Percentiles rank a stretch among this genome's conserved stretches.
These are phyloP conservation scores for Fusarium domesticum DNA, from an alignment of 2,329 filamentous ascomycete genomes.

Conservation along the genomic window DNA sequence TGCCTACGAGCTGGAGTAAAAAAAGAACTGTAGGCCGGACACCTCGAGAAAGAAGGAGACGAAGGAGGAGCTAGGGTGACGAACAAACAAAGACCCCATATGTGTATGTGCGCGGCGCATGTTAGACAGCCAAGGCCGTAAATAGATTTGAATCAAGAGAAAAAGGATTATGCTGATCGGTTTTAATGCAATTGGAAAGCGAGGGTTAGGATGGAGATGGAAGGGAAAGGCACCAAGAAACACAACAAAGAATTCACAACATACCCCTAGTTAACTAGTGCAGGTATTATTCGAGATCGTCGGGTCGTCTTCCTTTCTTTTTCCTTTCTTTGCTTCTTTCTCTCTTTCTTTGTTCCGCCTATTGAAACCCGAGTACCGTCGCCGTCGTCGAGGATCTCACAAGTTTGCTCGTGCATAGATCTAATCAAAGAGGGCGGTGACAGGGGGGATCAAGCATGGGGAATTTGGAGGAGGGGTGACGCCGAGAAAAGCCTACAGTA, in stretches of 20 bases:
- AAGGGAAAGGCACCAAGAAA: slow-evolving; percentile 1
- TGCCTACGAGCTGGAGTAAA: too few species aligned
- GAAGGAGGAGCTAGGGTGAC: slow-evolving; percentile 12
- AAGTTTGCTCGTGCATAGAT: slow-evolving; percentile 28
- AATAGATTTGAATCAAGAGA: slow-evolving; percentile 24
- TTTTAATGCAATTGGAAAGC: too few species aligned
- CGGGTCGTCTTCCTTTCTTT: not conserved
- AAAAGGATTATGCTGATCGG: too few species aligned
- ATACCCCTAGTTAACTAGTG: too few species aligned
- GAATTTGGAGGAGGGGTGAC: slow-evolving; percentile 15
- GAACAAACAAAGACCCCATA: slow-evolving; percentile 9
- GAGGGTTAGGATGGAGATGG: not conserved
- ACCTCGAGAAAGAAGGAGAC: slow-evolving; percentile 12
- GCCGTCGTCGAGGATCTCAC: slow-evolving; percentile 19
- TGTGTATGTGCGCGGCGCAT: too few species aligned
- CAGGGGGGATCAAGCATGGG: slow-evolving; percentile 25
- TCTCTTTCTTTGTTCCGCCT: too few species aligned
- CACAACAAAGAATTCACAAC: not conserved
- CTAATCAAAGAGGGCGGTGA: slow-evolving; percentile 20
- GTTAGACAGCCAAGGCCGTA: slow-evolving; percentile 16
- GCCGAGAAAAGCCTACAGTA: not conserved
- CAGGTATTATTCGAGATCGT: not conserved
- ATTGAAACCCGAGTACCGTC: slow-evolving; percentile 8
- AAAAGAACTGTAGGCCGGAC: too few species aligned
- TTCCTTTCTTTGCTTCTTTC: slow-evolving; percentile 9